These are phyloP conservation scores for Lachancea meyersii DNA, from an alignment of 805 yeast genomes.

Conservation along the genomic window DNA sequence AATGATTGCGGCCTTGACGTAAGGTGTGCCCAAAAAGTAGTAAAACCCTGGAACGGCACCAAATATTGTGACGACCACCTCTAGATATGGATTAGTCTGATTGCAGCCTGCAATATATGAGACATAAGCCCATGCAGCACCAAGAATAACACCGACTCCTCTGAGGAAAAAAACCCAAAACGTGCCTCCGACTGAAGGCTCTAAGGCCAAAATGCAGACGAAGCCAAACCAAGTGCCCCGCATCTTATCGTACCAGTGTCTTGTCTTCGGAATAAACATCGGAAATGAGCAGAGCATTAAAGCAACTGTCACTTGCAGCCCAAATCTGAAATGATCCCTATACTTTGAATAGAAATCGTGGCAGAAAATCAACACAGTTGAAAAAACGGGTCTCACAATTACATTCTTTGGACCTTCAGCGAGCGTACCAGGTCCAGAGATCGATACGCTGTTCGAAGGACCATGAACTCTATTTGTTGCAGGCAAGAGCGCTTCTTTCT, in stretches of 20 bases:
- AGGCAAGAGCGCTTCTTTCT: not conserved
- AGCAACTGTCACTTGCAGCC: constrained; percentile 41
- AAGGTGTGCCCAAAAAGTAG: constrained; percentile 40
- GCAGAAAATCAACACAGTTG: not conserved
- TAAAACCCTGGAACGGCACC: constrained; percentile 45
- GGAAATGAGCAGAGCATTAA: constrained; percentile 45
- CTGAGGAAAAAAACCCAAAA: constrained; percentile 43
- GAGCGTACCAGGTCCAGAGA: no score
- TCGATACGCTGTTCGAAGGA: not conserved
- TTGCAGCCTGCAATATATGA: constrained; percentile 41
- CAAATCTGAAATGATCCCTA: constrained; percentile 39
- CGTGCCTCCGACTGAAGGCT: constrained; percentile 47
- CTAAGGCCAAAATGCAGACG: constrained; percentile 44
- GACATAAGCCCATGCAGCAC: constrained; percentile 46
- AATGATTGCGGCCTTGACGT: constrained; percentile 46
- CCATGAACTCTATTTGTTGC: not conserved
- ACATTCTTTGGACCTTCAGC: not conserved
- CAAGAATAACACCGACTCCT: constrained; percentile 41
- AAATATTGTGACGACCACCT: constrained; percentile 37
- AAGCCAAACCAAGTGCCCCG: constrained; percentile 51
- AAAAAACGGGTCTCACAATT: not conserved
- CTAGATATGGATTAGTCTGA: constrained; percentile 38
- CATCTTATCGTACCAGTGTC: constrained; percentile 44
- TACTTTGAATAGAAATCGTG: constrained; percentile 19
- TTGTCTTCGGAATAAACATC: constrained; percentile 41